phyloP scores from a whole-genome alignment of 345 rosid species.

The Schrenkiella parvula region DNA sequence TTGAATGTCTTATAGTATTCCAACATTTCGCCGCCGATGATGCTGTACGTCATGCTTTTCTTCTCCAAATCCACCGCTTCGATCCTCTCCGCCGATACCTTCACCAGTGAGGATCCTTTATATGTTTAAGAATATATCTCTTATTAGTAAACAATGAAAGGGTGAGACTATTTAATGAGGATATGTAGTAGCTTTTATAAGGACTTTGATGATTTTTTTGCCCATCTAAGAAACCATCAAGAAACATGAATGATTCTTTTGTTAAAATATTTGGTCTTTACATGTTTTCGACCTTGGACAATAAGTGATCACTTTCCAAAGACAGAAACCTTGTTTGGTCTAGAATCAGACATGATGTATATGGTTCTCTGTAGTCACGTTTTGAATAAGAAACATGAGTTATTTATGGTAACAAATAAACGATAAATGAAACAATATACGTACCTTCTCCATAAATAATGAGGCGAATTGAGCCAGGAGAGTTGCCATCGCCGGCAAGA shows the following conservation, averaged over 20 bases:
- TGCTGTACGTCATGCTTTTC: constrained; percentile 47
- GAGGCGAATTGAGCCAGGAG: constrained; percentile 70
- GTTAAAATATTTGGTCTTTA: background rate
- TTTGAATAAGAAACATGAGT: background rate
- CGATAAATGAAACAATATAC: background rate
- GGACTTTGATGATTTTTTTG: background rate
- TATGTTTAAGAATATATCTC: background rate
- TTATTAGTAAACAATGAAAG: background rate
- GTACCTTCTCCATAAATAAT: constrained; percentile 60
- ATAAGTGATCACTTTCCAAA: background rate
- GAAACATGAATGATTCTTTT: background rate
- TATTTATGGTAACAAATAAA: background rate
- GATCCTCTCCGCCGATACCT: constrained; percentile 67
- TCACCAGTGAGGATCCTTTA: constrained; percentile 67
- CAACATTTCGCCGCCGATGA: constrained; percentile 73
- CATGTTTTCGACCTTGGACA: background rate
- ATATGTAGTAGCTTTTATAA: background rate
- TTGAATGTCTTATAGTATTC: constrained; percentile 74
- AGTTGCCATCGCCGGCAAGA: constrained; percentile 80
- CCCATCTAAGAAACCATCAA: background rate
- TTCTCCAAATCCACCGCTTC: constrained; percentile 61
- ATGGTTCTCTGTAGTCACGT: no score
- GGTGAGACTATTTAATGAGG: background rate
- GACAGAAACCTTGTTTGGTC: background rate
- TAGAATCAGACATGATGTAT: background rate